Conservation (phyloP, 345 rosid species). For the Gossypium anomalum region DNA sequence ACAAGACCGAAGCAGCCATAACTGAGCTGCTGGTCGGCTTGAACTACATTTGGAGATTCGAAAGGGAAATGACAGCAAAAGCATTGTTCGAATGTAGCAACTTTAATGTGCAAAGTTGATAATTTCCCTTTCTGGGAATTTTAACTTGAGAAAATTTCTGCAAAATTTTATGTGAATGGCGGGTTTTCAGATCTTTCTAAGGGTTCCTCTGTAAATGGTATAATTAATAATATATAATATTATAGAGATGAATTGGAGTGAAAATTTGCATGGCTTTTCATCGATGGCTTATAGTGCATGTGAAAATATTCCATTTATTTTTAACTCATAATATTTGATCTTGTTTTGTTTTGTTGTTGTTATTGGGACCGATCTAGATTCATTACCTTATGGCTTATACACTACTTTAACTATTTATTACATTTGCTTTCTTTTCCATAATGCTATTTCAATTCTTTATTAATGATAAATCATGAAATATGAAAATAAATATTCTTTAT, state of each 20-base stretch:
- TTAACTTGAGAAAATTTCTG: conserved; percentile 8
- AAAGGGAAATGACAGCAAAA: conserved; percentile 90
- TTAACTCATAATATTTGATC: not conserved
- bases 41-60: conserved; percentile 95
- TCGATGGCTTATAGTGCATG: conserved; percentile 9
- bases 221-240: not conserved
- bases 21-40: conserved; percentile 91
- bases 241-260: conserved; percentile 24
- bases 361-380: not conserved
- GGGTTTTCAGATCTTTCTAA: conserved; percentile 21
- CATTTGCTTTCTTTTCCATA: not conserved
- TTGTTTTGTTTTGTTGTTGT: not conserved
- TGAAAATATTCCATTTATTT: conserved; percentile 11
- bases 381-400: not conserved
- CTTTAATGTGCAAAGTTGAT: conserved; percentile 30
- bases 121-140: not conserved
- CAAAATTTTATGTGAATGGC: conserved; percentile 1
- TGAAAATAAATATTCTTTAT: too few relatives aligned
- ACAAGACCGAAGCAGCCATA: conserved; percentile 90
- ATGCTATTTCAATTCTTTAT: too few relatives aligned
- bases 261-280: conserved; percentile 15
- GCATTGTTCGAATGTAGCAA: conserved; percentile 65
- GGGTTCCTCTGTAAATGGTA: conserved; percentile 30
- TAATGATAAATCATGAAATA: too few relatives aligned
- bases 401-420: not conserved